Percentiles rank a stretch among this genome's conserved stretches.
phyloP scores from a whole-genome alignment of 2,329 filamentous ascomycete species.

The Aphanoascus verrucosus region DNA sequence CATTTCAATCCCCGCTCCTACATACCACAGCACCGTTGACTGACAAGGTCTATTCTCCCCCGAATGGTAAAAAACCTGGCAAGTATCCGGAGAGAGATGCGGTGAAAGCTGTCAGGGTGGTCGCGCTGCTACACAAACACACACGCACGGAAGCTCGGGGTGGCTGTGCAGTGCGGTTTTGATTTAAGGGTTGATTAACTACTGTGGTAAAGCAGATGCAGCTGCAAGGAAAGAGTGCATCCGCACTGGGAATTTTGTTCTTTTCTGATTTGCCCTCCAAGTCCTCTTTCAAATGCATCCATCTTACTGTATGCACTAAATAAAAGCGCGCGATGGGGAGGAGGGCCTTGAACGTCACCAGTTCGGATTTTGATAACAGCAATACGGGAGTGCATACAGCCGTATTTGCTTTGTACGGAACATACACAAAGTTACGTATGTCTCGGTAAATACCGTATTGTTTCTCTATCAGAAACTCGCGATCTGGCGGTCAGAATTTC shows the following conservation, averaged over 20 bases:
- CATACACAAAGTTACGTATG: too few species aligned
- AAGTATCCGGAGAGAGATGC: conserved; percentile 1
- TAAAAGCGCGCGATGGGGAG: conserved; percentile 1
- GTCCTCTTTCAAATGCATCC: neutral
- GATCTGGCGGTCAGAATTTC: neutral
- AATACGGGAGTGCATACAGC: too few species aligned
- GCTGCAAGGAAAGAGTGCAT: conserved; percentile 5
- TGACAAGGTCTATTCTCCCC: neutral
- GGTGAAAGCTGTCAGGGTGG: neutral
- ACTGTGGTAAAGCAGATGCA: neutral
- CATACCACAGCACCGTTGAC: neutral
- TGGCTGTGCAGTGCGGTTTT: conserved; percentile 10
- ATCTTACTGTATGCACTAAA: neutral
- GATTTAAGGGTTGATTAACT: neutral
- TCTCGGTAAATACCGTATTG: neutral
- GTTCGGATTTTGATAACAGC: neutral
- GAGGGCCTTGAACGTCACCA: neutral
- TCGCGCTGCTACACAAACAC: neutral
- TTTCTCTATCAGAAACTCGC: neutral
- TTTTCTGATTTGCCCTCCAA: conserved; percentile 4
- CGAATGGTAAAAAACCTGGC: neutral
- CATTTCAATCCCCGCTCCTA: neutral
- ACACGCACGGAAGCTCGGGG: conserved; percentile 2
- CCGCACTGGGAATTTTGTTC: neutral
- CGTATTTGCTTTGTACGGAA: neutral